Conservation (phyloP, 345 rosid genomes). For the Sisymbrium altissimum region DNA sequence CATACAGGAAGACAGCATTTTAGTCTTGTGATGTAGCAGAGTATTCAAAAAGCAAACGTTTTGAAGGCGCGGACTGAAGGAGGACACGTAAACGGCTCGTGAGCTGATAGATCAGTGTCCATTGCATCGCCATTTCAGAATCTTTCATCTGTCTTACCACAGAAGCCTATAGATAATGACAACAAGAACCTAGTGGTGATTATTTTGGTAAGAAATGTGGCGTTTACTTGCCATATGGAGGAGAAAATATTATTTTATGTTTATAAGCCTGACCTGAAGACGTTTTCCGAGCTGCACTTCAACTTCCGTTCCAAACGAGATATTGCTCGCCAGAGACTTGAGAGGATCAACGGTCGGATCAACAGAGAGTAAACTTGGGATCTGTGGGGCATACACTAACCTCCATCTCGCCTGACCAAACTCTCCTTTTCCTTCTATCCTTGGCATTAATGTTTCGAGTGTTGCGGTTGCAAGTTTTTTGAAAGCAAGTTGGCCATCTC, state of each 20-base stretch:
- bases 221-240: neutral
- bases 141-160: constrained; percentile 94
- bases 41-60: constrained; percentile 89
- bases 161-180: constrained; percentile 57
- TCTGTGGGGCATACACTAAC: constrained; percentile 96
- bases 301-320: constrained; percentile 88
- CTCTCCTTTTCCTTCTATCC: constrained; percentile 96
- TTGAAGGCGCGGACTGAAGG: constrained; percentile 84
- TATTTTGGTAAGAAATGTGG: neutral
- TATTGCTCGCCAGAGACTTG: constrained; percentile 82
- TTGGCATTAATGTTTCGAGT: constrained; percentile 87
- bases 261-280: constrained; percentile 58
- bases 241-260: neutral
- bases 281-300: constrained; percentile 97
- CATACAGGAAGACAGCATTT: neutral
- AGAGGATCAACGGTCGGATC: constrained; percentile 93
- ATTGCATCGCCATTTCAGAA: constrained; percentile 95
- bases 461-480: constrained; percentile 98
- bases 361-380: constrained; percentile 93
- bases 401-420: constrained; percentile 98
- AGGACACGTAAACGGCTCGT: constrained; percentile 87
- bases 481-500: constrained; percentile 94
- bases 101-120: constrained; percentile 90
- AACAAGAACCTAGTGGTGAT: neutral
- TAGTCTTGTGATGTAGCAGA: constrained; percentile 92